Base-by-base conservation (phyloP, 495 filamentous ascomycete genomes). In the Aspergillus homomorphus region DNA sequence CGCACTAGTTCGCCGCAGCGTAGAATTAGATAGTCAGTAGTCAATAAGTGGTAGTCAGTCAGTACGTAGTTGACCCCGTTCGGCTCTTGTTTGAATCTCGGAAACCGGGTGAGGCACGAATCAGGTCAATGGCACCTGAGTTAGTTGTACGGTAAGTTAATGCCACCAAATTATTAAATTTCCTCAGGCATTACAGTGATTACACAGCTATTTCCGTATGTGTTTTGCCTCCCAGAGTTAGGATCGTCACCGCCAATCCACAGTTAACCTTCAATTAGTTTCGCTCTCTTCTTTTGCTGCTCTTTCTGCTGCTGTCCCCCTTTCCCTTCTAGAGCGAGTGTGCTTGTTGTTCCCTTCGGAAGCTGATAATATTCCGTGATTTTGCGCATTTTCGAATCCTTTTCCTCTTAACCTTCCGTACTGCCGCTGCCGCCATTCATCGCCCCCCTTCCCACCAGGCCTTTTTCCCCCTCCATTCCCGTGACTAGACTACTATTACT, bases 191-290 rank as follows among this genome's bases (percentile, higher is more conserved):
- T n/a, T n/a, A n/a, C n/a, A n/a, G n/a, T n/a, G 10, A 42, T 18
- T 30, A 33, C 42, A 19, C 41, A 57, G 30, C 53, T 45, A 28
- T 46, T 42, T 59, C 61, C 43, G 19, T 24, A 42, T 55, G 62
- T 61, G 60, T 66, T 67, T 73, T 69, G 67, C 70, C 72, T 66
- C 66, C 64, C 66, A 57, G 53, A 72, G 66, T 66, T 66, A 69
- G 56, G 69, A 73, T 75, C 69, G 70, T 70, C 65, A 65, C 65
- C 60, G 62, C 60, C 59, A 57, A 58, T 63, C 57, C 66, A 60
- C 59, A 57, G 49, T 62, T 61, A 59, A 54, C 58, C 61, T 58
- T 56, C 54, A 56, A 57, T 53, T 49, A 52, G 43, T 45, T 51
- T 48, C 43, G 56, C 53, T 63, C 58, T 58, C 59, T 59, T 54